Percentiles rank a stretch among this genome's conserved stretches.
These are phyloP conservation scores for Euphorbia celastroides DNA, from an alignment of 441 rosid genomes.

Conservation along the genomic window DNA sequence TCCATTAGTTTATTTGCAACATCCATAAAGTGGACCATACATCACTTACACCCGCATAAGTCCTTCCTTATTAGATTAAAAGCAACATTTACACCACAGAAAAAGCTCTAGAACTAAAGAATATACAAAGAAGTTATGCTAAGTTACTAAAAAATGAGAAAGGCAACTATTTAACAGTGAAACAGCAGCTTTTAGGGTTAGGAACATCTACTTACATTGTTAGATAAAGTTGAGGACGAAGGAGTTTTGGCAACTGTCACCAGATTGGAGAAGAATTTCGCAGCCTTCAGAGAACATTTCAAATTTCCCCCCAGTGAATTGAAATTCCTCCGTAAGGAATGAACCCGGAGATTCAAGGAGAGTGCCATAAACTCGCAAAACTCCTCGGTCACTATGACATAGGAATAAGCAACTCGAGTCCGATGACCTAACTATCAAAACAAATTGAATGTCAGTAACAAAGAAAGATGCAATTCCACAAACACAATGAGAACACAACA, in stretches of 20 bases:
- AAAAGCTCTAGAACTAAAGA: not conserved
- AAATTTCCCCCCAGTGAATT: conserved; percentile 24
- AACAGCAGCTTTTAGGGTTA: not conserved
- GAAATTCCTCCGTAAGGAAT: conserved; percentile 36
- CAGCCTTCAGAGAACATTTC: conserved; percentile 16
- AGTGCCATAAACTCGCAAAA: conserved; percentile 38
- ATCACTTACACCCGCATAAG: not conserved
- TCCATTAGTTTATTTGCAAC: not conserved
- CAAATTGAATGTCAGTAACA: not conserved
- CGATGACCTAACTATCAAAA: not conserved
- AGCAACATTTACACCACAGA: not conserved
- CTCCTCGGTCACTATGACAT: not conserved
- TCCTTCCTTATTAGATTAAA: not conserved
- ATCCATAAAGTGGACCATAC: not conserved
- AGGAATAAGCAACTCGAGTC: not conserved
- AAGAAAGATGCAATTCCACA: not conserved
- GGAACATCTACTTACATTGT: conserved; percentile 26
- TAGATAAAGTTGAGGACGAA: conserved; percentile 15
- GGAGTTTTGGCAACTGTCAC: conserved; percentile 12
- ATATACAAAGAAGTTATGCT: not conserved
- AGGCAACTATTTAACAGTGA: not conserved
- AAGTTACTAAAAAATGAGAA: not conserved
- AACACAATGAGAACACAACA: not conserved
- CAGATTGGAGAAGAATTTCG: conserved; percentile 19
- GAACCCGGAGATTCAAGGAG: conserved; percentile 28